Conservation (phyloP, 2,329 filamentous ascomycete genomes). For the Scopulariopsis brevicaulis region DNA sequence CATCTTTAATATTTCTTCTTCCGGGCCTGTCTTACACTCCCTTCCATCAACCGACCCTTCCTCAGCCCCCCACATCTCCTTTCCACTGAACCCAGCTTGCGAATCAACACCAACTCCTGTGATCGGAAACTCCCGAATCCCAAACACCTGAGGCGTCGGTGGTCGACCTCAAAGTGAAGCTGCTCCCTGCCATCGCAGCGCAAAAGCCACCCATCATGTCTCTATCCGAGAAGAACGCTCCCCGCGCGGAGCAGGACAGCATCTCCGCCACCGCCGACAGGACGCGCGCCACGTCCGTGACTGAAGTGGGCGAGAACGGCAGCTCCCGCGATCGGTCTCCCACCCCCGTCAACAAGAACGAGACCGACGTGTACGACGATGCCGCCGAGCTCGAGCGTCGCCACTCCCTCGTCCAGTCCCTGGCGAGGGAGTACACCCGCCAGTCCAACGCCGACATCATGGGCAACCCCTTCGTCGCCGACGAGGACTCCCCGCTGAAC, state of each 20-base stretch:
- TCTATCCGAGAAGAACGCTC: constrained; percentile 14
- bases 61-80: background rate
- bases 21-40: background rate
- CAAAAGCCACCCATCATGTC: constrained; percentile 4
- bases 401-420: constrained; percentile 38
- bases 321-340: constrained; percentile 9
- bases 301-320: constrained; percentile 19
- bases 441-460: constrained; percentile 24
- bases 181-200: background rate
- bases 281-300: constrained; percentile 23
- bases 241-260: background rate
- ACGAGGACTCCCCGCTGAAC: constrained; percentile 38
- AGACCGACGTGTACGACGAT: constrained; percentile 18
- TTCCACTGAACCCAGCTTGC: too few relatives aligned
- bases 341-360: constrained; percentile 12
- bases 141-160: background rate
- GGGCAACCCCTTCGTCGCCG: constrained; percentile 39
- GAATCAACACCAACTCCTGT: background rate
- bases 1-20: background rate
- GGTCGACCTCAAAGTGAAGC: background rate
- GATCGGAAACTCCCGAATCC: background rate
- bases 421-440: constrained; percentile 43
- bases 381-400: constrained; percentile 36
- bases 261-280: constrained; percentile 13
- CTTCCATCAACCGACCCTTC: background rate